Evolutionary conservation across 2,329 filamentous ascomycete genomes (phyloP).

Genomic region (Cladosporium velox): DNA sequence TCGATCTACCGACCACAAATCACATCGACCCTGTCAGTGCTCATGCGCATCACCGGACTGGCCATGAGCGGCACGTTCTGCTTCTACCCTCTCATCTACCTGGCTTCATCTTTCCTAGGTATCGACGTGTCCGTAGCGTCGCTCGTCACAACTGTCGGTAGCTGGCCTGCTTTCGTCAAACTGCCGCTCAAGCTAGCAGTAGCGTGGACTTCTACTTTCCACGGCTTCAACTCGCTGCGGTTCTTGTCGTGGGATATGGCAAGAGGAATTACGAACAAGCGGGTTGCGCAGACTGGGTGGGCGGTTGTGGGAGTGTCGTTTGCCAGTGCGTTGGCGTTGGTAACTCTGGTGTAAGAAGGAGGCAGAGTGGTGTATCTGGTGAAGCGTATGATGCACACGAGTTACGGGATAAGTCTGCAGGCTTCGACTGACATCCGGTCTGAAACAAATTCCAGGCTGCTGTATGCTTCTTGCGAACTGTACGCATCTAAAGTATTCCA

Average conservation of each 20-base stretch:
- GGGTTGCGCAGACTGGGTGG: slow-evolving; percentile 8
- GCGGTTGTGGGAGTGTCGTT: background rate
- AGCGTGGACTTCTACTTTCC: slow-evolving; percentile 8
- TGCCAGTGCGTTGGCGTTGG: slow-evolving; percentile 1
- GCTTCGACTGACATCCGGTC: background rate
- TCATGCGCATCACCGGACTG: slow-evolving; percentile 12
- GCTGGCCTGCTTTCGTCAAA: background rate
- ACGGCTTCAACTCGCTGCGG: slow-evolving; percentile 4
- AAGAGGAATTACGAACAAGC: background rate
- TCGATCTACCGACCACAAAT: slow-evolving; percentile 17
- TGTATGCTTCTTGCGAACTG: background rate
- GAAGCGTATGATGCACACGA: too few species aligned
- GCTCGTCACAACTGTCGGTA: background rate
- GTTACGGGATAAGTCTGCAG: background rate
- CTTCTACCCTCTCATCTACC: slow-evolving; percentile 10
- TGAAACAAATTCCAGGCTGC: background rate
- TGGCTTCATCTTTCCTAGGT: background rate
- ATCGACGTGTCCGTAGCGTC: slow-evolving; percentile 7
- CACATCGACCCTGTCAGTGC: slow-evolving; percentile 14
- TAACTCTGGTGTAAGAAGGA: background rate
- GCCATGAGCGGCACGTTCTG: slow-evolving; percentile 12
- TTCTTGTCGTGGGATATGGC: slow-evolving; percentile 6
- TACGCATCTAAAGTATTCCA: background rate
- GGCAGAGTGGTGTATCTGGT: too few species aligned
- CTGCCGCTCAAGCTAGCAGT: background rate